Conservation (phyloP, 2,329 filamentous ascomycete species). For the Scolecobasidium constrictum region DNA sequence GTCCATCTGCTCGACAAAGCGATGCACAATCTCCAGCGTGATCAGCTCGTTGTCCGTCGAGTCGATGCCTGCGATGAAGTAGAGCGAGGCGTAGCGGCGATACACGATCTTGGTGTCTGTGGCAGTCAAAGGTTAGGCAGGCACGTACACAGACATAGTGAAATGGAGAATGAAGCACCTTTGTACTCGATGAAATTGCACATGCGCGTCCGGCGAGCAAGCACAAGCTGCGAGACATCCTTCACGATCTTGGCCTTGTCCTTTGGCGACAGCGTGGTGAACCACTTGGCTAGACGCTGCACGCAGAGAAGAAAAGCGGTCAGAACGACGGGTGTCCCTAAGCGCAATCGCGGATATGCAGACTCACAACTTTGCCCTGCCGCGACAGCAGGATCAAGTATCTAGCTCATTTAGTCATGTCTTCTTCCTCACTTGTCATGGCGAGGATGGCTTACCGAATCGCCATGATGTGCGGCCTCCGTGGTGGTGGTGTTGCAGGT, state of each 20-base stretch:
- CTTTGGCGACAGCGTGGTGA: conserved; percentile 91
- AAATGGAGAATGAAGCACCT: conserved; percentile 43
- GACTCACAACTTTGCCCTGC: conserved; percentile 95
- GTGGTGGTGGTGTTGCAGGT: not conserved
- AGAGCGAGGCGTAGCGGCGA: conserved; percentile 94
- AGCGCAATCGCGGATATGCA: conserved; percentile 21
- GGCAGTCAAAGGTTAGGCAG: conserved; percentile 18
- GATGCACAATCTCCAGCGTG: conserved; percentile 95
- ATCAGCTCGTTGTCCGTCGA: conserved; percentile 98
- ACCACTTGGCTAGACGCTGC: conserved; percentile 98
- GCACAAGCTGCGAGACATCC: conserved; percentile 94
- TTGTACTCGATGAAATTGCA: conserved; percentile 99
- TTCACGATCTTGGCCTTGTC: conserved; percentile 99
- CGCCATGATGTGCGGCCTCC: conserved; percentile 34
- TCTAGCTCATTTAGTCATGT: conserved; percentile 37
- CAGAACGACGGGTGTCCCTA: conserved; percentile 11
- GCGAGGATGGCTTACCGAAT: conserved; percentile 37
- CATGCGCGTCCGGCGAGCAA: conserved; percentile 94
- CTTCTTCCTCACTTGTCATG: too few relatives aligned
- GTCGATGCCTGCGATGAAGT: conserved; percentile 96
- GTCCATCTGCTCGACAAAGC: conserved; percentile 99
- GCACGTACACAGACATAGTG: not conserved
- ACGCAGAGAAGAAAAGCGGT: conserved; percentile 16
- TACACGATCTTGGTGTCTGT: conserved; percentile 97
- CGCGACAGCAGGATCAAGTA: conserved; percentile 95